Evolutionary conservation across 345 rosid species (phyloP), one percentile per base, ranked within the genome.

Genomic region (Clausena lansium): DNA sequence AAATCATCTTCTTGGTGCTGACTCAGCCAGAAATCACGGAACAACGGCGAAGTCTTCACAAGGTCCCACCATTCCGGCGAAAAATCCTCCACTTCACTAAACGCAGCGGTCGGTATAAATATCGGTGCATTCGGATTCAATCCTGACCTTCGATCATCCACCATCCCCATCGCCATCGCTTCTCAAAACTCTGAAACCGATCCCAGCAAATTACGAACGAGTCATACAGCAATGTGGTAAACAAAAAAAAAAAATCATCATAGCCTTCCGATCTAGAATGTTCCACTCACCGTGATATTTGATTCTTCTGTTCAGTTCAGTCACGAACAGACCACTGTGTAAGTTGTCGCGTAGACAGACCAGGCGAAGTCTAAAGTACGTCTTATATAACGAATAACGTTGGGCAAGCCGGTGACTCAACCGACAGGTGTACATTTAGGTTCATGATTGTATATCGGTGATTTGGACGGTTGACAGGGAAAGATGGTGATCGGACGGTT

Each of bases 41-140:
- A 87, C 82, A 85, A 82, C 20, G 85, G 35, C 28, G 84, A 81
- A 13, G 81, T 85, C 64, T 77, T 83, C 74, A 87, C 86, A 24
- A 87, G 74, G 28, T 84, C 82, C 89, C 89, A 86, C 89, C 89
- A 86, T 59, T 83, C 86, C 30, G 87, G 83, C 8, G 89, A 87
- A 77, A 87, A 87, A 74, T 87, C 90, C 83, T 87, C 90, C 81
- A 87, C 86, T 64, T 77, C 79, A 28, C 81, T 81, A 65, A 77
- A 81, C 36, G 77, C 82, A 9, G 83, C 81, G 8, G 30, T 30
- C 61, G 90, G 88, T 15, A 87, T 36, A 60, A 83, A 87, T 33
- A 78, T 11, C 63, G 90, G 85, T 25, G 90, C 88, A 67, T 85
- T 76, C 1, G 90, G 90, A 71, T 87, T 85, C 83, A 85, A 75